Evolutionary conservation across 345 rosid genomes (phyloP), one percentile per base, ranked within the genome.

Genomic region (Acer campestre): DNA sequence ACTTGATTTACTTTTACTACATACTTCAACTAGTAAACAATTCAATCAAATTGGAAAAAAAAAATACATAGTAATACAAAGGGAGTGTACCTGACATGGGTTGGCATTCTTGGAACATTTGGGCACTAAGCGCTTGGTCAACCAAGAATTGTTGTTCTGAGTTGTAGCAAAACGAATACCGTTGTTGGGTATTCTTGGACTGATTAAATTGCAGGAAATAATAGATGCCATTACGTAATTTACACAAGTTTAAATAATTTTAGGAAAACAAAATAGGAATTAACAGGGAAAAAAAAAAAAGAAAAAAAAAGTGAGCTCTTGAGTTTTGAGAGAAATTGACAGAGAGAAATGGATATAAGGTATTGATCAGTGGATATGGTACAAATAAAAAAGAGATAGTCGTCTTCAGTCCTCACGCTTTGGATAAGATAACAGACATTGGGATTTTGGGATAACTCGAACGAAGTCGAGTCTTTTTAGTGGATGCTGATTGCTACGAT

Each of bases 161-260:
- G 74, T 74, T 23, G 11, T 65, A 64, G 67, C 48, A 23, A 76
- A 74, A 62, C 76, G 55, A 53, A 78, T 17, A 66, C 56, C 82
- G 49, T 27, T 86, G 18, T 59, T 61, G 74, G 93, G 84, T 18
- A 70, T 17, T 63, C 7, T 83, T n/a, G 84, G 80, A 53, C 68
- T 80, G 61, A 61, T 10, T 73, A 82, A 69, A 51, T 79, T 87
- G 80, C 90, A 88, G 48, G 83, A 87, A 65, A 85, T 58, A 58
- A 81, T 27, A n/a, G 88, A 83, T 66, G 89, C 89, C 93, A 91
- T 90, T 42, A 65, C 69, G 49, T 66, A 48, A 3, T 51, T 71
- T 8, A 16, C 46, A 9, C 70, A 25, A 62, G 35, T 27, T 66
- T 56, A 23, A 16, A 59, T 20, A 14, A 75, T 62, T 59, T 25